Conservation (phyloP, 2,329 filamentous ascomycete genomes). For the Hymenoscyphus albidus region DNA sequence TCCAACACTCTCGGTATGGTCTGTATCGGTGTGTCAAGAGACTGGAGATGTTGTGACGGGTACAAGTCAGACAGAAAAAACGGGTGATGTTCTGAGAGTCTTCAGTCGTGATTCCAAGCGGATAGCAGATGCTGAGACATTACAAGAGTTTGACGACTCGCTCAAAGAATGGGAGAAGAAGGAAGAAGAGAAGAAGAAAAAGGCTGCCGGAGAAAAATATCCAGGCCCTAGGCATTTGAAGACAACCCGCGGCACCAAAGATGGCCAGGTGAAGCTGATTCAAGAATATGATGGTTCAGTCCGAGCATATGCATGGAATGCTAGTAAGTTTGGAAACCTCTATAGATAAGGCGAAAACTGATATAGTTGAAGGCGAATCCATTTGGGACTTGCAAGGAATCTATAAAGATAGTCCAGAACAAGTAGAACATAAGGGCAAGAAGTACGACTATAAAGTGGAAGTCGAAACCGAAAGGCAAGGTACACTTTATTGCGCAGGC, state of each 20-base stretch:
- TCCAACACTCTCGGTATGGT: conserved; percentile 94
- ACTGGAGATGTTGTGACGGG: conserved; percentile 93
- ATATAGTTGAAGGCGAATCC: conserved; percentile 41
- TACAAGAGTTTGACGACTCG: conserved; percentile 74
- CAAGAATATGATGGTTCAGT: conserved; percentile 75
- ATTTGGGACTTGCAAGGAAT: neutral
- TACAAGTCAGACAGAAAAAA: conserved; percentile 46
- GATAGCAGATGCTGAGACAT: conserved; percentile 62
- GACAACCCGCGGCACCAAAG: conserved; percentile 82
- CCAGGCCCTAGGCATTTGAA: conserved; percentile 84
- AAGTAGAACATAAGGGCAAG: conserved; percentile 71
- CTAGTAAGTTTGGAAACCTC: conserved; percentile 17
- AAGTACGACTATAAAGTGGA: conserved; percentile 70
- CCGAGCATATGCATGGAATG: conserved; percentile 85
- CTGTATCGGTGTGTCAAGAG: conserved; percentile 74
- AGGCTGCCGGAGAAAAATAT: conserved; percentile 87
- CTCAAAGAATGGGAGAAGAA: conserved; percentile 64
- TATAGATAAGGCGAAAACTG: conserved; percentile 9
- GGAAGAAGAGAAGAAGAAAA: conserved; percentile 73
- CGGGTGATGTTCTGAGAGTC: conserved; percentile 78
- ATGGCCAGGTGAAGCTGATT: conserved; percentile 93
- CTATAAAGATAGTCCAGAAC: neutral
- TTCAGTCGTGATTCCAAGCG: conserved; percentile 73
- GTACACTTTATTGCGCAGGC: too few species aligned
- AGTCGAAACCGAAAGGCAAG: too few species aligned